phyloP scores from a whole-genome alignment of 192 early-diverging fungal species.

The Mortierella antarctica region DNA sequence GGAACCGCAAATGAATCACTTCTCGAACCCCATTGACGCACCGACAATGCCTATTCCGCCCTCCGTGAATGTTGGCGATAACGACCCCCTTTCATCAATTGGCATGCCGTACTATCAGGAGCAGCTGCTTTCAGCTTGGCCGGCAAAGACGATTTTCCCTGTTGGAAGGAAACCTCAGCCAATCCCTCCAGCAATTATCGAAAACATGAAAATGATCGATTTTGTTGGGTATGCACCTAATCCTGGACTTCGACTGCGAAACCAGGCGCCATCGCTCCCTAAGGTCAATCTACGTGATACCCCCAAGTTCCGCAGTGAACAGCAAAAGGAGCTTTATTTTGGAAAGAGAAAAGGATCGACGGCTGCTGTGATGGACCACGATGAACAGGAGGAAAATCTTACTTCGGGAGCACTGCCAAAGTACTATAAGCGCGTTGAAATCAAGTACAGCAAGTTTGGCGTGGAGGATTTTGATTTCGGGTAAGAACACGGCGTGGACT shows the following conservation, averaged over 20 bases:
- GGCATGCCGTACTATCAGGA: conserved; percentile 84
- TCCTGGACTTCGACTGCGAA: conserved; percentile 78
- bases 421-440: conserved; percentile 82
- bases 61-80: conserved; percentile 62
- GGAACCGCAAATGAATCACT: conserved; percentile 72
- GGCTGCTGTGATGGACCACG: conserved; percentile 43
- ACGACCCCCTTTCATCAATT: conserved; percentile 75
- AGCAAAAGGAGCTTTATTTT: conserved; percentile 74
- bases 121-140: conserved; percentile 86
- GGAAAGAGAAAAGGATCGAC: conserved; percentile 54
- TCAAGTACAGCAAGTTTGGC: conserved; percentile 93
- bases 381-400: conserved; percentile 52
- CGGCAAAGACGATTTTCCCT: conserved; percentile 68
- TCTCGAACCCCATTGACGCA: conserved; percentile 66
- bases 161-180: conserved; percentile 78
- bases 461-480: conserved; percentile 99
- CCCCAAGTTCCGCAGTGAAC: conserved; percentile 86
- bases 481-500: conserved; percentile 19
- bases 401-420: conserved; percentile 66
- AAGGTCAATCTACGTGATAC: conserved; percentile 57
- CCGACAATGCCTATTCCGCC: conserved; percentile 61
- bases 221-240: conserved; percentile 96
- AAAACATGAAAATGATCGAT: conserved; percentile 88
- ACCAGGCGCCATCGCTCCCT: conserved; percentile 70
- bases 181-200: conserved; percentile 81